phyloP scores from a whole-genome alignment of 805 yeast species.

The Wickerhamomyces canadensis region DNA sequence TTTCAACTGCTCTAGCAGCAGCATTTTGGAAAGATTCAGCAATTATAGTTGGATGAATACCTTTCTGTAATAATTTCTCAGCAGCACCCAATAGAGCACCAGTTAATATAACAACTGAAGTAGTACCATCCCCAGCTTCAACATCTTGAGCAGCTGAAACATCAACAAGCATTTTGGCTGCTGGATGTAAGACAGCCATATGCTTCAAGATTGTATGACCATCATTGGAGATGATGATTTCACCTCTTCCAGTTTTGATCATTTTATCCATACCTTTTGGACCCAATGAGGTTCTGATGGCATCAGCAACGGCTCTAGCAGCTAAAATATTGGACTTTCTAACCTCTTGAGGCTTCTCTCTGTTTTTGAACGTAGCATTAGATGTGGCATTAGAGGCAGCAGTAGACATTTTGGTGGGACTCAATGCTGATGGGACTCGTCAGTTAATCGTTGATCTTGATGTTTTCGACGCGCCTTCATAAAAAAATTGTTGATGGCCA shows the following conservation, averaged over 20 bases:
- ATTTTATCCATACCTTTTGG: slow-evolving; percentile 99
- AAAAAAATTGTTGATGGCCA: background rate
- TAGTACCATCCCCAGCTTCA: slow-evolving; percentile 99
- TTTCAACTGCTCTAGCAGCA: slow-evolving; percentile 76
- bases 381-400: slow-evolving; percentile 37
- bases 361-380: slow-evolving; percentile 86
- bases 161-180: slow-evolving; percentile 97
- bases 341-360: slow-evolving; percentile 97
- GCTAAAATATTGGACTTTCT: slow-evolving; percentile 96
- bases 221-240: slow-evolving; percentile 93
- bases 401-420: slow-evolving; percentile 9
- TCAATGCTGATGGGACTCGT: too few relatives aligned
- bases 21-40: slow-evolving; percentile 93
- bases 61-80: slow-evolving; percentile 80
- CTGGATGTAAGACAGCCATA: slow-evolving; percentile 98
- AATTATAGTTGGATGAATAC: slow-evolving; percentile 92
- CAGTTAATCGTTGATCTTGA: too few relatives aligned
- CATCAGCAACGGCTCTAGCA: slow-evolving; percentile 97
- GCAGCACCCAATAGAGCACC: slow-evolving; percentile 96
- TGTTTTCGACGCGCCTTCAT: slow-evolving; percentile 2
- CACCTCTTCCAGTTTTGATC: slow-evolving; percentile 91
- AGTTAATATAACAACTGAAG: slow-evolving; percentile 92
- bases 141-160: slow-evolving; percentile 97
- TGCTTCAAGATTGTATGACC: slow-evolving; percentile 96
- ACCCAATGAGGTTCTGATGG: slow-evolving; percentile 89